Evolutionary conservation across 2,329 filamentous ascomycete species (phyloP).

Genomic region (Dactylellina parvicollis): DNA sequence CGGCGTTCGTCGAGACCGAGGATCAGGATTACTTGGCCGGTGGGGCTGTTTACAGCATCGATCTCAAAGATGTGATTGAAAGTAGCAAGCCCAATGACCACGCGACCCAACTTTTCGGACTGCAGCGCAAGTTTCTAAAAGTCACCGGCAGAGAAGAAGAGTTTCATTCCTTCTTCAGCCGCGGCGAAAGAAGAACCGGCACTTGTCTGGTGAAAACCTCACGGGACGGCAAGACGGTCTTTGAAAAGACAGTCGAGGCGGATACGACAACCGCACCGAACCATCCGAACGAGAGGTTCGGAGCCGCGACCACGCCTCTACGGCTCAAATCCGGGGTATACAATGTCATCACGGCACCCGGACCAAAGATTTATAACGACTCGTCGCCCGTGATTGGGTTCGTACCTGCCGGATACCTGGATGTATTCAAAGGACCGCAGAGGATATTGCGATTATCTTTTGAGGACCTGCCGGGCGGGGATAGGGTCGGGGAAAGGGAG

Average conservation of each 20-base stretch:
- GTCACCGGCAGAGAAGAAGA: conserved; percentile 14
- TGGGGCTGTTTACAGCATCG: conserved; percentile 47
- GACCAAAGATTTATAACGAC: conserved; percentile 28
- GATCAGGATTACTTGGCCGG: conserved; percentile 52
- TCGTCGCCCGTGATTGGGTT: conserved; percentile 43
- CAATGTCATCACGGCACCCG: conserved; percentile 40
- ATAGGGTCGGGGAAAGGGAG: conserved; percentile 40
- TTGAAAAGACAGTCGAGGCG: neutral
- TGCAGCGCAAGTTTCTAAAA: neutral
- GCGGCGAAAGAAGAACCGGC: neutral
- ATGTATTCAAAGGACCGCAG: conserved; percentile 35
- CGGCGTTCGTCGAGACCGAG: conserved; percentile 46
- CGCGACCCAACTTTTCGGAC: neutral
- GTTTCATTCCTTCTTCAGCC: neutral
- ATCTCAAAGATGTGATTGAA: conserved; percentile 41
- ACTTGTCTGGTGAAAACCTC: neutral
- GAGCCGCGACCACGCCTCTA: conserved; percentile 35
- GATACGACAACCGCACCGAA: conserved; percentile 13
- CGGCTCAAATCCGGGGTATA: conserved; percentile 22
- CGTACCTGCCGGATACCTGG: conserved; percentile 32
- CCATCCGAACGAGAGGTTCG: conserved; percentile 45
- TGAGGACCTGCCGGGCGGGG: conserved; percentile 35
- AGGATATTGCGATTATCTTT: conserved; percentile 30
- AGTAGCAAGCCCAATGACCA: no score
- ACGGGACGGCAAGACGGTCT: neutral